These are phyloP conservation scores for Mycena capillaripes DNA, from an alignment of 768 basidiomycete genomes.

Conservation along the genomic window DNA sequence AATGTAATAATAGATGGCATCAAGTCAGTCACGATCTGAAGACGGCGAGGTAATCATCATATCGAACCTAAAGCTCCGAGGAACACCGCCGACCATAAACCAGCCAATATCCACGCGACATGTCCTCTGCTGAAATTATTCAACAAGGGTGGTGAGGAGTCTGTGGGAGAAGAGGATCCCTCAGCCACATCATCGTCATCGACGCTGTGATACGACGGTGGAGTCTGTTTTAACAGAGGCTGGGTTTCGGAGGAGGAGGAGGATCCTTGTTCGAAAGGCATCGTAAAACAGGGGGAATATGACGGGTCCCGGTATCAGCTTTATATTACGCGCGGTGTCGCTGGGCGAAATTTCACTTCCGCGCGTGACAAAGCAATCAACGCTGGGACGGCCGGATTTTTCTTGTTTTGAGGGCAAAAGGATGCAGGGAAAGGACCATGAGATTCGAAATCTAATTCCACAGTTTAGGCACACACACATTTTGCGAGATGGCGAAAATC, in stretches of 20 bases:
- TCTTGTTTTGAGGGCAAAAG: constrained; percentile 39
- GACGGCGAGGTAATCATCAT: constrained; percentile 10
- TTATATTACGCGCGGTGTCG: constrained; percentile 37
- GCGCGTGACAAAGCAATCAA: constrained; percentile 54
- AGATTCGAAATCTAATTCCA: constrained; percentile 52
- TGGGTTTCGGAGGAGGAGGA: constrained; percentile 62
- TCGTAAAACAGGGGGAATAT: constrained; percentile 48
- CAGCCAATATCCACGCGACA: constrained; percentile 79
- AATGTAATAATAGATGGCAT: constrained; percentile 24
- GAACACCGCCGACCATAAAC: constrained; percentile 87
- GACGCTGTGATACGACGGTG: constrained; percentile 62
- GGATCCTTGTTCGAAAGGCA: constrained; percentile 60
- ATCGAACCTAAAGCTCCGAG: constrained; percentile 83
- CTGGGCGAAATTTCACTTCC: constrained; percentile 44
- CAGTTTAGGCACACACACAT: constrained; percentile 52
- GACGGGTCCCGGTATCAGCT: constrained; percentile 28
- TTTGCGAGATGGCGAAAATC: constrained; percentile 36
- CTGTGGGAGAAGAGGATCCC: constrained; percentile 44
- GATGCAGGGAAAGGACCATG: constrained; percentile 49
- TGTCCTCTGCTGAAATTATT: constrained; percentile 68
- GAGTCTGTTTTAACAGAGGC: constrained; percentile 67
- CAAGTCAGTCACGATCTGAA: constrained; percentile 32
- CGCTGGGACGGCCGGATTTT: constrained; percentile 32
- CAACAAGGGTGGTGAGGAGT: constrained; percentile 44
- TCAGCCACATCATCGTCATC: constrained; percentile 59